Base-by-base conservation (phyloP, 106 monocot species). In the Platanthera guangdongensis region DNA sequence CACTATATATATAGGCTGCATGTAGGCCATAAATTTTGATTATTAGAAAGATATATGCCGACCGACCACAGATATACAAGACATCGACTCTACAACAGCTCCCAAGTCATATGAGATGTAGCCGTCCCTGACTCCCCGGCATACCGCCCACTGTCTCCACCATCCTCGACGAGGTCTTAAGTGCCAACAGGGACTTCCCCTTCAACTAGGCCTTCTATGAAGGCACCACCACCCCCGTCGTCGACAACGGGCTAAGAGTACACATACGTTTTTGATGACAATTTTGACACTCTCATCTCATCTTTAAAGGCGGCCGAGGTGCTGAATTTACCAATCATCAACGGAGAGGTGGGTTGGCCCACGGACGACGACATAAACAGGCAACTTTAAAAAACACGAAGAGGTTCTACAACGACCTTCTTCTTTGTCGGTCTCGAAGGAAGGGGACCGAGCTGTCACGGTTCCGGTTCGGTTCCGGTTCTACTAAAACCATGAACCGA, bases 141-240 rank as follows among this genome's bases (percentile, higher is more conserved):
- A 85, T 82, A 0, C 82, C 88, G 0, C 85, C 85, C 77, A 85
- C 82, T 8, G 88, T 88, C n/a, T 85, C 85, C 73, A 85, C 85
- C 13, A 85, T 85, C 74, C 88, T 85, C 19, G 85, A 82, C 62
- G 46, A 85, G 1, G 85, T 84, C n/a, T 81, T 88, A 9, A 80
- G 82, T 52, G 75, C 70, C 30, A 82, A 78, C 48, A 62, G 49
- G 1, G 53, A 78, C 30, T 88, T 88, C 75, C 88, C 88, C n/a
- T 25, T 88, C 7, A 78, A 88, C 28, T 88, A 74, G 70, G 88
- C 88, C 52, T 88, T 88, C 82, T 88, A 85, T 39, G 88, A 88
- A 18, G 88, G 88, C 8, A 49, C 19, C 4, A 52, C 51, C 50
- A 52, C 19, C 1, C 82, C 1, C 82, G 49, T 80, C 4, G 25